Evolutionary conservation across 164 flowering plant species (phyloP), one percentile per base, ranked within the genome.

Genomic region (Vitis cinerea): DNA sequence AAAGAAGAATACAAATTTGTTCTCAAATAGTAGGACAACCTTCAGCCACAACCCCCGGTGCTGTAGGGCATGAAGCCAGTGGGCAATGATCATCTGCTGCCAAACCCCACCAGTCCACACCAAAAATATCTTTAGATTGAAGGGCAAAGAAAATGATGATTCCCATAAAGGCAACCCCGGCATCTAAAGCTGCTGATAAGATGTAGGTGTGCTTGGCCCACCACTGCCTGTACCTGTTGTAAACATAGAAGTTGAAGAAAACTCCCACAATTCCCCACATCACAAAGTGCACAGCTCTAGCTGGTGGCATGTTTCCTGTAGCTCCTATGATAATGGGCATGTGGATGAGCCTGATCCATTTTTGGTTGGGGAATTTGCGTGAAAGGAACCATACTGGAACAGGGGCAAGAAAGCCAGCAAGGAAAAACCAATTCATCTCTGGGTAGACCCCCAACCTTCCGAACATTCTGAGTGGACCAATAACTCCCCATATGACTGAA

Each of bases 201-300:
- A 91, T 72, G 31, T 91, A 93, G 65, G 74, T 90, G 51, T 88
- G 82, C 63, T 87, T 79, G 0, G 89, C 91, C 98, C 98, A 93
- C 98, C 98, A 93, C 1, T 58, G 70, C 79, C 80, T 87, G 74
- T 70, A 70, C 76, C 59, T 84, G 44, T 74, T 79, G 62, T 74
- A 90, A 2, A 93, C 64, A 23, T 72, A 80, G 4, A 83, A 50
- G 77, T 88, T 87, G 80, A 88, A 91, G 76, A 78, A 77, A 1
- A 85, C n/a, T 1, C 90, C 97, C 1, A 84, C 83, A 0, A 68
- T 52, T 0, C 78, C 77, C 95, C 94, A 93, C 17, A 66, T 69
- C 19, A 72, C 30, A 68, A 62, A 88, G 72, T 90, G 84, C 7
- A 85, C 85, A 4, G 95, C 71, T 50, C 82, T 74, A 0, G 87